Percentiles rank a stretch among this genome's conserved stretches.
Conservation (phyloP, 192 early-diverging fungal genomes). For the Backusella liffmaniae region DNA sequence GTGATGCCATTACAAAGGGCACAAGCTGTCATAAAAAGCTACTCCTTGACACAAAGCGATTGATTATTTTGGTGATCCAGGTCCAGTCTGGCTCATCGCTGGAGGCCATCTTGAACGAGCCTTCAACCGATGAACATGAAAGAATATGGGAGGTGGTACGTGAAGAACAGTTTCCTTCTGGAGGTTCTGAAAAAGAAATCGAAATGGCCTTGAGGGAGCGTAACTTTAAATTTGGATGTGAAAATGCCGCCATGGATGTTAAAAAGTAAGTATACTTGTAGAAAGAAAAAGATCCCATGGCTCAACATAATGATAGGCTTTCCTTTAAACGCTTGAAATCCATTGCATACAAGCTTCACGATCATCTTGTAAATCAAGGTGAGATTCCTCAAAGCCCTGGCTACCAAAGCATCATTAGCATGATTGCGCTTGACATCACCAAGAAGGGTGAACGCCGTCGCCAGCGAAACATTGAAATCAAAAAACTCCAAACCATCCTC, state of each 20-base stretch:
- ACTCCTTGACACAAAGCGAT: slow-evolving; percentile 88
- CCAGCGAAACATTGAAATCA: slow-evolving; percentile 71
- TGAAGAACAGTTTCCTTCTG: slow-evolving; percentile 23
- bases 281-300: too few species aligned
- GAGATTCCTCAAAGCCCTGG: slow-evolving; percentile 68
- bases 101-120: slow-evolving; percentile 79
- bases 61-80: slow-evolving; percentile 79
- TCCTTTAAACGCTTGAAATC: slow-evolving; percentile 82
- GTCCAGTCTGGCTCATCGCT: slow-evolving; percentile 84
- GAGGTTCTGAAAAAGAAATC: slow-evolving; percentile 18
- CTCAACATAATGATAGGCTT: slow-evolving; percentile 18
- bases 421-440: slow-evolving; percentile 90
- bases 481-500: slow-evolving; percentile 76
- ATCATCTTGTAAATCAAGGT: slow-evolving; percentile 74
- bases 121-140: slow-evolving; percentile 77
- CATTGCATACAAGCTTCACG: slow-evolving; percentile 77
- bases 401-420: slow-evolving; percentile 93
- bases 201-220: slow-evolving; percentile 18
- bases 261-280: slow-evolving; percentile 24
- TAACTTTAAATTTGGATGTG: slow-evolving; percentile 21
- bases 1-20: slow-evolving; percentile 54
- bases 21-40: slow-evolving; percentile 69
- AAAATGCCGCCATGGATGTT: slow-evolving; percentile 31
- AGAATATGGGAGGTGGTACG: slow-evolving; percentile 52
- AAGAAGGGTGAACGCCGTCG: slow-evolving; percentile 86